Evolutionary conservation across 352 stramenopile species (phyloP), one percentile per base, ranked within the genome.

Genomic region (Sclerospora graminicola): DNA sequence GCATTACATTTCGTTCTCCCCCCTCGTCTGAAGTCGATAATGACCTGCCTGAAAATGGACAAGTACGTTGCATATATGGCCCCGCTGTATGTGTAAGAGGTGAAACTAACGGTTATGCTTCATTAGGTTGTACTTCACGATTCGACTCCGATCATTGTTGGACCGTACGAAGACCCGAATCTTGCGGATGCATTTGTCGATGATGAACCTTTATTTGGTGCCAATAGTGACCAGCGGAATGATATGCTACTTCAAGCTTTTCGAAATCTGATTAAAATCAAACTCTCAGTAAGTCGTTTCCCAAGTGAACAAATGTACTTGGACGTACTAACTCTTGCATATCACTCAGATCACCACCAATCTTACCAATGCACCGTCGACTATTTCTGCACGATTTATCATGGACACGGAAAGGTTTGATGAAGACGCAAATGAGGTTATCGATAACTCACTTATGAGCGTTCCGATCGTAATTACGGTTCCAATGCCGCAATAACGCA

Each of bases 91-190:
- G 24, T 39, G 10, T 18, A 8, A 8, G 33, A 27, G 8, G 13
- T 24, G 28, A 14, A 38, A 11, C 34, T 54, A 48, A 48, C 24
- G 15, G 21, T 18, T 42, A 9, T 51, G n/a, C 39, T 41, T 27
- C 0, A 21, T 4, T 1, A 83, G 62, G 56, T 66, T 21, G 37
- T 73, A 9, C 37, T 87, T 7, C 45, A 83, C 26, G 73, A 87
- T 44, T 51, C 52, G 9, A 69, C 69, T 31, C 73, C 80, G 2
- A 81, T 89, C 28, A 54, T 73, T 7, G 29, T 92, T 23, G 80
- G 80, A 8, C 58, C 77, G 24, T 92, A 89, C 38, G 80, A 92
- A 78, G 80, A 92, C 16, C 80, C 80, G 21, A 89, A 75, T 24
- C 69, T 92, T 21, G 77, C 62, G 8, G 77, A 92, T 41, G 70